A percentile compares a stretch with the other conserved stretches of the same genome.
These are phyloP conservation scores for Grosmannia penicillata DNA, from an alignment of 2,329 filamentous ascomycete genomes.

Conservation along the genomic window DNA sequence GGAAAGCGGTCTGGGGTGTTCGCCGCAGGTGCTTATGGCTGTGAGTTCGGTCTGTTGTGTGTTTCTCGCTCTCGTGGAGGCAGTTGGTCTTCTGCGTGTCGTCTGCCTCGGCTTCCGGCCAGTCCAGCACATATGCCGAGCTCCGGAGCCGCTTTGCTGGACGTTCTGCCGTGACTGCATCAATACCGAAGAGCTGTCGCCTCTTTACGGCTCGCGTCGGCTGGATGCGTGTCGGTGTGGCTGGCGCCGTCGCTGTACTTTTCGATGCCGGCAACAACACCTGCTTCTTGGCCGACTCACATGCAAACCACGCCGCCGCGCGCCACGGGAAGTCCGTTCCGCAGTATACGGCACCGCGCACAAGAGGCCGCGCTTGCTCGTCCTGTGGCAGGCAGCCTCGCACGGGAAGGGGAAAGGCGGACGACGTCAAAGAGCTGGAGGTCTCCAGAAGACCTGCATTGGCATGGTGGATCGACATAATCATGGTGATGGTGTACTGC, in stretches of 20 bases:
- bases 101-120: background rate
- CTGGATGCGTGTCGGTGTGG: slow-evolving; percentile 1
- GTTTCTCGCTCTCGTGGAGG: background rate
- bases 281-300: background rate
- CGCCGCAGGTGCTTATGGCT: too few species aligned
- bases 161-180: background rate
- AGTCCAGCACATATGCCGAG: background rate
- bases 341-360: slow-evolving; percentile 1
- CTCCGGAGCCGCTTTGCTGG: background rate
- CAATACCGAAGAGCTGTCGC: background rate
- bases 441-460: too few species aligned
- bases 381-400: background rate
- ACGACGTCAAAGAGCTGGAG: background rate
- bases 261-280: background rate
- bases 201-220: slow-evolving; percentile 2
- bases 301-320: slow-evolving; percentile 2
- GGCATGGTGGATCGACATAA: too few species aligned
- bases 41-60: background rate
- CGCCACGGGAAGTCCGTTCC: background rate
- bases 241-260: background rate
- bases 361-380: background rate
- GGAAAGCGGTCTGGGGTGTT: too few species aligned
- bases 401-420: background rate
- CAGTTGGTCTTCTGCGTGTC: background rate
- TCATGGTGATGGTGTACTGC: too few species aligned